Evolutionary conservation across 1,139 yeast species (phyloP).

Genomic region (Nadsonia starkeyi-henricii): DNA sequence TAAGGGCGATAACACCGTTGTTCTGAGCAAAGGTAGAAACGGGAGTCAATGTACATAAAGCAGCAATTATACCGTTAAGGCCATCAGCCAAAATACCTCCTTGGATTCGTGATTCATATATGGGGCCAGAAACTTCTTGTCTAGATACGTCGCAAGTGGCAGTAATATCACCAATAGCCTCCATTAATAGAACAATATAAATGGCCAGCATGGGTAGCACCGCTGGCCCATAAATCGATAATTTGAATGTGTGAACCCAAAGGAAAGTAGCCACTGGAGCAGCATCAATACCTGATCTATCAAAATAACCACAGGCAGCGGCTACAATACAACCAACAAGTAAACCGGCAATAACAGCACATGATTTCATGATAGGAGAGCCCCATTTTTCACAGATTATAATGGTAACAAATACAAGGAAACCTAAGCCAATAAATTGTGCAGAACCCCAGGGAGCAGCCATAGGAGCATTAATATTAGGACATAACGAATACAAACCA

Average conservation of each 20-base stretch:
- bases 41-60: conserved; percentile 55
- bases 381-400: conserved; percentile 74
- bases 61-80: conserved; percentile 55
- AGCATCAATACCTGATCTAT: conserved; percentile 35
- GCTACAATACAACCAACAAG: conserved; percentile 83
- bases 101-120: conserved; percentile 73
- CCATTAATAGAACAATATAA: conserved; percentile 71
- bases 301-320: conserved; percentile 78
- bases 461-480: conserved; percentile 31
- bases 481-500: conserved; percentile 41
- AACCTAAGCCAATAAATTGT: conserved; percentile 72
- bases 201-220: conserved; percentile 75
- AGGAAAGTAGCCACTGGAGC: conserved; percentile 80
- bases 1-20: conserved; percentile 82
- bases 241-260: conserved; percentile 76
- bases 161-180: conserved; percentile 84
- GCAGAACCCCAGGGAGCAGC: conserved; percentile 76
- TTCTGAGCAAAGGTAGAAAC: conserved; percentile 86
- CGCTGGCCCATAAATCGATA: conserved; percentile 65
- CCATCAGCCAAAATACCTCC: conserved; percentile 85
- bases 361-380: conserved; percentile 86
- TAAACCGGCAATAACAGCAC: conserved; percentile 77
- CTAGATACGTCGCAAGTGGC: conserved; percentile 87
- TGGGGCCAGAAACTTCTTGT: conserved; percentile 64
- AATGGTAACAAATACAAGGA: conserved; percentile 61